These are phyloP conservation scores for Periconia digitata DNA, from an alignment of 2,329 filamentous ascomycete species.

Conservation along the genomic window DNA sequence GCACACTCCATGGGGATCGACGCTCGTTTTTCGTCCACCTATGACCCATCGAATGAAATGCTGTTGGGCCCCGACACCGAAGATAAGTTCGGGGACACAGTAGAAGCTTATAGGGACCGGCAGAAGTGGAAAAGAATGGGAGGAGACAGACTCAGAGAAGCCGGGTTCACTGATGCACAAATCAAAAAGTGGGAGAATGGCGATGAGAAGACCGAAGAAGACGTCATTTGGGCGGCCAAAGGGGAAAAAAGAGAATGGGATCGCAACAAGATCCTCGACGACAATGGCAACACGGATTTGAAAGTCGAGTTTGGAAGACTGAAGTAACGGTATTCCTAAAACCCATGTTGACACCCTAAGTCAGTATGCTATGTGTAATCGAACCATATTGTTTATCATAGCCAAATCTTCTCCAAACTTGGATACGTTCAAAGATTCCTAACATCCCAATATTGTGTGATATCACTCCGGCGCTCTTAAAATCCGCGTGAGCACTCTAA, in stretches of 20 bases:
- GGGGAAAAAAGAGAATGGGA: slow-evolving; percentile 72
- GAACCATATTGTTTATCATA: neutral
- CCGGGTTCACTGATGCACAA: slow-evolving; percentile 76
- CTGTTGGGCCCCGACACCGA: slow-evolving; percentile 51
- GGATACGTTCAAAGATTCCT: no score
- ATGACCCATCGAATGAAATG: slow-evolving; percentile 62
- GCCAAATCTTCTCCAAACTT: neutral
- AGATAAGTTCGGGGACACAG: slow-evolving; percentile 76
- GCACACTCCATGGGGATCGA: slow-evolving; percentile 65
- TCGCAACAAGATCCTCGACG: slow-evolving; percentile 61
- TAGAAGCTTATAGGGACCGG: slow-evolving; percentile 79
- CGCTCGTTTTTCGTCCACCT: slow-evolving; percentile 70
- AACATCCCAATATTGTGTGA: no score
- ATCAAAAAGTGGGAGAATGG: slow-evolving; percentile 71
- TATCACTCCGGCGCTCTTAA: no score
- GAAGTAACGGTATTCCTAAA: no score
- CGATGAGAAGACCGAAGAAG: slow-evolving; percentile 62
- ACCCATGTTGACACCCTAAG: neutral
- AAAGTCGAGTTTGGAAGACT: slow-evolving; percentile 52
- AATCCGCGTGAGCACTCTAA: no score
- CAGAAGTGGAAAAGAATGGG: slow-evolving; percentile 75
- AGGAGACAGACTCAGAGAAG: slow-evolving; percentile 72
- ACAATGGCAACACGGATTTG: slow-evolving; percentile 56
- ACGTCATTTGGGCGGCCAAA: slow-evolving; percentile 71
- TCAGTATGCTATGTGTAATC: neutral